Conservation (phyloP, 2,329 filamentous ascomycete genomes). For the Neocatenulostroma microsporum region DNA sequence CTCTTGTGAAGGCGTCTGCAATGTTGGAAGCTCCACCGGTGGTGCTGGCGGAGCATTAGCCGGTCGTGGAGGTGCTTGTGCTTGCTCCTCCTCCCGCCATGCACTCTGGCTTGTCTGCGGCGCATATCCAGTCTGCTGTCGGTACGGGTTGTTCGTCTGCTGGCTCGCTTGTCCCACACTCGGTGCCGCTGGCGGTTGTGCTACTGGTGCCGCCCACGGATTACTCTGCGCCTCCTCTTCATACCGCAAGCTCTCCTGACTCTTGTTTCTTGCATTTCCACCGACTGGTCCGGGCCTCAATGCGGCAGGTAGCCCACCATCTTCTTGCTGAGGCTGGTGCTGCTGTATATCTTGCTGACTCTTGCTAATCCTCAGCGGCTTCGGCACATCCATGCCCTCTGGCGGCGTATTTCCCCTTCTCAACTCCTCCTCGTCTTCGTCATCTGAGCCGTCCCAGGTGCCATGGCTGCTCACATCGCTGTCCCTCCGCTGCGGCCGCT, state of each 20-base stretch:
- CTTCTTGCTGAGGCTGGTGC: slow-evolving; percentile 11
- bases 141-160: slow-evolving; percentile 40
- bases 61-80: slow-evolving; percentile 14
- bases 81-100: slow-evolving; percentile 29
- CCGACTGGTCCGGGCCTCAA: slow-evolving; percentile 21
- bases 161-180: slow-evolving; percentile 4
- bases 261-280: slow-evolving; percentile 6
- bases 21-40: slow-evolving; percentile 36
- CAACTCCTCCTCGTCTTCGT: slow-evolving; percentile 9
- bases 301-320: slow-evolving; percentile 21
- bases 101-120: slow-evolving; percentile 32
- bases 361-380: slow-evolving; percentile 21
- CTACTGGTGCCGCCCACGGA: slow-evolving; percentile 18
- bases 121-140: slow-evolving; percentile 17
- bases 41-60: slow-evolving; percentile 13
- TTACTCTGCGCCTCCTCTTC: slow-evolving; percentile 21
- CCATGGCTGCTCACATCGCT: slow-evolving; percentile 29
- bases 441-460: slow-evolving; percentile 26
- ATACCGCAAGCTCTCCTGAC: slow-evolving; percentile 15
- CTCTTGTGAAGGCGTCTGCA: slow-evolving; percentile 33
- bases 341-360: slow-evolving; percentile 19
- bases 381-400: slow-evolving; percentile 16
- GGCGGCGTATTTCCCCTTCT: slow-evolving; percentile 6
- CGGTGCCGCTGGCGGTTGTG: too few species aligned
- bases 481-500: slow-evolving; percentile 23